Conservation (phyloP, 176 grass and related monocot species). For the Cocos nucifera region DNA sequence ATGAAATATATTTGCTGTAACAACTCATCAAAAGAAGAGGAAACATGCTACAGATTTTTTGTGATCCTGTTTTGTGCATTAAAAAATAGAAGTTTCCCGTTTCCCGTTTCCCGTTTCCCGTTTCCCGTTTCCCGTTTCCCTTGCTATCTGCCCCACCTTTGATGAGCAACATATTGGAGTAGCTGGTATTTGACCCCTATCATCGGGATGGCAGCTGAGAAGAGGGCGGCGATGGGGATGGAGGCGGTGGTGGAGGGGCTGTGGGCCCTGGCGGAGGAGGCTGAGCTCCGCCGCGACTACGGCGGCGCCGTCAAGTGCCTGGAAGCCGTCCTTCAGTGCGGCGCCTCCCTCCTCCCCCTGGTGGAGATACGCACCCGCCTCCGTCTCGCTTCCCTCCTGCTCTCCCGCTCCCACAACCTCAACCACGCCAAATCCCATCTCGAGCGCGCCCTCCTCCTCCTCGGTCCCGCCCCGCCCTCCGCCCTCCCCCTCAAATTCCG, state of each 20-base stretch:
- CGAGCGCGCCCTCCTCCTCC: slow-evolving; percentile 68
- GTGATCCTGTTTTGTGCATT: too few species aligned
- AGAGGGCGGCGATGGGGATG: not conserved
- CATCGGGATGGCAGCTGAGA: too few species aligned
- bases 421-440: slow-evolving; percentile 73
- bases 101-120: too few species aligned
- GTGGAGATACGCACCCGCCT: slow-evolving; percentile 69
- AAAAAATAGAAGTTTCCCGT: too few species aligned
- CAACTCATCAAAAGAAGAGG: too few species aligned
- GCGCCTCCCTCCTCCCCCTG: slow-evolving; percentile 60
- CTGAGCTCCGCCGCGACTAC: slow-evolving; percentile 62
- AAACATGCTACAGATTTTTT: too few species aligned
- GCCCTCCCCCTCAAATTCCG: slow-evolving; percentile 63
- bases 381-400: slow-evolving; percentile 55
- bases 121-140: too few species aligned
- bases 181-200: too few species aligned
- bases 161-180: too few species aligned
- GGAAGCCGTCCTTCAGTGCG: slow-evolving; percentile 41
- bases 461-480: slow-evolving; percentile 51
- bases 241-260: slow-evolving; percentile 53
- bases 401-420: slow-evolving; percentile 39
- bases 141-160: too few species aligned
- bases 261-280: slow-evolving; percentile 75
- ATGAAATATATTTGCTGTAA: too few species aligned
- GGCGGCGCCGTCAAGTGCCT: slow-evolving; percentile 39